Evolutionary conservation across 2,329 filamentous ascomycete species (phyloP).

Genomic region (Juglanconis juglandina): DNA sequence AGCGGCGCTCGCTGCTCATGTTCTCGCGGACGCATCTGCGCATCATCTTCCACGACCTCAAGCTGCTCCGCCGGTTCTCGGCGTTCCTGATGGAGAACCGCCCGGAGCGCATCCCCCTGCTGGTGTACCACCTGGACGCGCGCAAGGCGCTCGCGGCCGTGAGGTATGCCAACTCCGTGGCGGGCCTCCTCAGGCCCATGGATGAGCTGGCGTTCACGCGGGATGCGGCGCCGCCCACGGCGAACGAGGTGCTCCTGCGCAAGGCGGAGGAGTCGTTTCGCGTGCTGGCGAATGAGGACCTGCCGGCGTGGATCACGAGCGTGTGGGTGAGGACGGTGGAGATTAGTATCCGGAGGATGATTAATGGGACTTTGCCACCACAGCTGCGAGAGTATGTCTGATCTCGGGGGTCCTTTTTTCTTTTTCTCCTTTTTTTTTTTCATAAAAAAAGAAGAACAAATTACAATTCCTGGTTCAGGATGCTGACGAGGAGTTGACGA

Average conservation of each 20-base stretch:
- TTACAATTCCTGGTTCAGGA: not conserved
- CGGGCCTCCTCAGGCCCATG: slow-evolving; percentile 56
- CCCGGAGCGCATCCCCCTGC: slow-evolving; percentile 61
- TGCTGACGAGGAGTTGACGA: not conserved
- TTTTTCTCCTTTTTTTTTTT: fast-evolving
- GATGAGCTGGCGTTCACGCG: slow-evolving; percentile 53
- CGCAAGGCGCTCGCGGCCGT: slow-evolving; percentile 69
- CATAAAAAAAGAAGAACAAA: not conserved
- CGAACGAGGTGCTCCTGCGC: slow-evolving; percentile 57
- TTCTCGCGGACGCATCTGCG: slow-evolving; percentile 64
- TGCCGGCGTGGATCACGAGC: slow-evolving; percentile 69
- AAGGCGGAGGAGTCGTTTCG: slow-evolving; percentile 64
- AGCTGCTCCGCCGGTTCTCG: slow-evolving; percentile 62
- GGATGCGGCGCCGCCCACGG: slow-evolving; percentile 45
- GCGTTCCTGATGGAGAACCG: slow-evolving; percentile 60
- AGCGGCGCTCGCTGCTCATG: slow-evolving; percentile 61
- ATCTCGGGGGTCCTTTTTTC: not conserved
- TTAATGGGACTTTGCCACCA: slow-evolving; percentile 63
- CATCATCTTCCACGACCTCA: slow-evolving; percentile 62
- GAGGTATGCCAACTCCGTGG: slow-evolving; percentile 66
- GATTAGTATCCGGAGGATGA: slow-evolving; percentile 62
- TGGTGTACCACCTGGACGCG: slow-evolving; percentile 72
- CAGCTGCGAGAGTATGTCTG: slow-evolving; percentile 51
- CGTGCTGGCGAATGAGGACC: slow-evolving; percentile 60
- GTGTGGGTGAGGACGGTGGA: slow-evolving; percentile 68